Conservation (phyloP, 345 rosid genomes). For the Aurinia saxatilis region DNA sequence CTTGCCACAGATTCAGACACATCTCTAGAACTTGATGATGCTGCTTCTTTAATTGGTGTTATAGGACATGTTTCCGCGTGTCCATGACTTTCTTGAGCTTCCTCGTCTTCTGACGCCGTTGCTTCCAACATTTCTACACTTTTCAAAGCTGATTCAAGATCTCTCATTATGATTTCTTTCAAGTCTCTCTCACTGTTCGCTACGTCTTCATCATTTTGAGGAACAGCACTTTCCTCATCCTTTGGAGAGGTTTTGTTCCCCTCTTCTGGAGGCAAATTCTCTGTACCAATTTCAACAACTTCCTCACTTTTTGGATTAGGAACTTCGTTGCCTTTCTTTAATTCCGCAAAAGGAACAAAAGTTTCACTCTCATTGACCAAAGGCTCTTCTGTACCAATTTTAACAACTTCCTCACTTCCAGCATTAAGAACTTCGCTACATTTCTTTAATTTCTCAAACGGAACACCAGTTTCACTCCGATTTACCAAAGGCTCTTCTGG, state of each 20-base stretch:
- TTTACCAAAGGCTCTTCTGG: conserved; percentile 27
- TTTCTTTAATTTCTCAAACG: conserved; percentile 21
- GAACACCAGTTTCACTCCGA: not conserved
- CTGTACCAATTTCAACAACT: conserved; percentile 29
- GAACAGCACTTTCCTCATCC: conserved; percentile 17
- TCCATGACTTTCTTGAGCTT: conserved; percentile 35
- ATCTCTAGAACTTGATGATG: conserved; percentile 47
- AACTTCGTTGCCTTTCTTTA: conserved; percentile 13
- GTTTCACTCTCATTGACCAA: not conserved
- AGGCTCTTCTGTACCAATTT: conserved; percentile 31
- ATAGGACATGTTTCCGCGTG: conserved; percentile 24
- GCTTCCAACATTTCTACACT: conserved; percentile 53
- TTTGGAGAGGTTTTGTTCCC: conserved; percentile 24
- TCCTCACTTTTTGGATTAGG: conserved; percentile 25
- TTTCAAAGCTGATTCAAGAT: conserved; percentile 64
- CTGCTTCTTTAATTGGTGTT: conserved; percentile 32
- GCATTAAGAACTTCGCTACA: conserved; percentile 13
- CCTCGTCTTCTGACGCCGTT: conserved; percentile 48
- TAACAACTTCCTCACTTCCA: conserved; percentile 33
- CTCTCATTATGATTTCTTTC: conserved; percentile 68
- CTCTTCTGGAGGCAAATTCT: conserved; percentile 30
- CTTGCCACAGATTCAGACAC: conserved; percentile 56
- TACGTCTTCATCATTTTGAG: conserved; percentile 18
- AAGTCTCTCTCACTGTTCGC: conserved; percentile 35
- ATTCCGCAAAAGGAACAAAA: conserved; percentile 17